Evolutionary conservation across 352 stramenopile genomes (phyloP).

Genomic region (Phytopythium cucurbitacearum): DNA sequence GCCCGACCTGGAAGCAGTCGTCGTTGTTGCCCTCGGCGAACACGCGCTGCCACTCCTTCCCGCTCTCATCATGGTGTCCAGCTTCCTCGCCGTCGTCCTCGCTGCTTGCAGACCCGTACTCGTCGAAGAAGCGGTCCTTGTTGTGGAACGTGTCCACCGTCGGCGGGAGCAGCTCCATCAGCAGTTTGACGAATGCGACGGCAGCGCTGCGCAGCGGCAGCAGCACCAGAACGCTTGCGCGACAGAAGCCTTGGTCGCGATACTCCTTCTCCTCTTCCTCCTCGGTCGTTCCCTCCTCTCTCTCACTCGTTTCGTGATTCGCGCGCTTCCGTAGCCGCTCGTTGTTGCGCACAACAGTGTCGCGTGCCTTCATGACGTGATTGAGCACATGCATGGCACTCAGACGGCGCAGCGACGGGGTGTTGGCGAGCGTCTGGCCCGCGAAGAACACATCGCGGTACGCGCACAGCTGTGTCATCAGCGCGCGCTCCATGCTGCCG

Average conservation of each 20-base stretch:
- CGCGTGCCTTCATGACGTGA: conserved; percentile 69
- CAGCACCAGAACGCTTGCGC: conserved; percentile 63
- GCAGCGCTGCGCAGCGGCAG: conserved; percentile 64
- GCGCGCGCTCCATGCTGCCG: conserved; percentile 39
- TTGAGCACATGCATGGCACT: conserved; percentile 77
- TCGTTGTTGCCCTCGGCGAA: conserved; percentile 76
- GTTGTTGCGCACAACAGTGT: conserved; percentile 68
- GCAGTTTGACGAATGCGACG: conserved; percentile 54
- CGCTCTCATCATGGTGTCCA: conserved; percentile 9
- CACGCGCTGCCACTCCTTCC: conserved; percentile 72
- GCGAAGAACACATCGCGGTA: conserved; percentile 75
- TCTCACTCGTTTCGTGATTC: conserved; percentile 10
- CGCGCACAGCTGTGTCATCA: conserved; percentile 42
- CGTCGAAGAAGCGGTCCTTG: conserved; percentile 65
- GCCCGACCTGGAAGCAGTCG: conserved; percentile 73
- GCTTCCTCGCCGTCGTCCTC: conserved; percentile 8
- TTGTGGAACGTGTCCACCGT: conserved; percentile 65
- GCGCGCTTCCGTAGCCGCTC: conserved; percentile 51
- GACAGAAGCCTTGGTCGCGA: conserved; percentile 72
- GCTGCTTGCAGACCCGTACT: conserved; percentile 38
- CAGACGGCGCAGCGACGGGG: conserved; percentile 41
- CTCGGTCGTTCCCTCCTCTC: conserved; percentile 2
- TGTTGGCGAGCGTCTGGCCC: conserved; percentile 60
- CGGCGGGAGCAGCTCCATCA: conserved; percentile 56
- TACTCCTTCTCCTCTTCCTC: conserved; percentile 64